Conservation (phyloP, 2,329 filamentous ascomycete species). For the Phyllosticta citrichinensis region DNA sequence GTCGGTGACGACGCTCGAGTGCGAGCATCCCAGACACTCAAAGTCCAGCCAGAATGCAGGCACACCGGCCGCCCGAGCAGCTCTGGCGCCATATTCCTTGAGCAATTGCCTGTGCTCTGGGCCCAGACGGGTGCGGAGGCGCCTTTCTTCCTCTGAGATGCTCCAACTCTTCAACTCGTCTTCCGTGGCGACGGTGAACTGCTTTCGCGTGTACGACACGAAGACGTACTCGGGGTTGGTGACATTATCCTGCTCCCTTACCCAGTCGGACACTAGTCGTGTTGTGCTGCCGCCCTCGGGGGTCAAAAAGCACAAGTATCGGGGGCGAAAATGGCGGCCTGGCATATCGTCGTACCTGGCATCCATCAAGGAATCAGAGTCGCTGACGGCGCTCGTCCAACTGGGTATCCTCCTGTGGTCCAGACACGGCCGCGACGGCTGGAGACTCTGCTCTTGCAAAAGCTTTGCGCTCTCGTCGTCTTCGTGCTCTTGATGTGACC, state of each 20-base stretch:
- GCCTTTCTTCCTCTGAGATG: neutral
- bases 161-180: neutral
- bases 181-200: slow-evolving; percentile 2
- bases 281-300: neutral
- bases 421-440: neutral
- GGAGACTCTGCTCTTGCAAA: neutral
- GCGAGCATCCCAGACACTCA: neutral
- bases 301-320: slow-evolving; percentile 22
- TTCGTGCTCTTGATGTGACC: neutral
- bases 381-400: neutral
- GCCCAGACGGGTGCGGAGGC: neutral
- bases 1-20: neutral
- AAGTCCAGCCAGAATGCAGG: slow-evolving; percentile 8
- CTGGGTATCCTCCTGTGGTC: neutral
- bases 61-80: neutral
- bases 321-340: slow-evolving; percentile 11
- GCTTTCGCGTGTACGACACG: slow-evolving; percentile 7
- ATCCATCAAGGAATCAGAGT: neutral
- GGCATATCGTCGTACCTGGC: neutral
- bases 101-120: neutral
- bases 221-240: slow-evolving; percentile 4
- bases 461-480: neutral
- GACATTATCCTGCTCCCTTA: neutral
- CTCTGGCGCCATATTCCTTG: neutral
- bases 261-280: neutral